Evolutionary conservation across 345 rosid genomes (phyloP).

Genomic region (Jatropha curcas): DNA sequence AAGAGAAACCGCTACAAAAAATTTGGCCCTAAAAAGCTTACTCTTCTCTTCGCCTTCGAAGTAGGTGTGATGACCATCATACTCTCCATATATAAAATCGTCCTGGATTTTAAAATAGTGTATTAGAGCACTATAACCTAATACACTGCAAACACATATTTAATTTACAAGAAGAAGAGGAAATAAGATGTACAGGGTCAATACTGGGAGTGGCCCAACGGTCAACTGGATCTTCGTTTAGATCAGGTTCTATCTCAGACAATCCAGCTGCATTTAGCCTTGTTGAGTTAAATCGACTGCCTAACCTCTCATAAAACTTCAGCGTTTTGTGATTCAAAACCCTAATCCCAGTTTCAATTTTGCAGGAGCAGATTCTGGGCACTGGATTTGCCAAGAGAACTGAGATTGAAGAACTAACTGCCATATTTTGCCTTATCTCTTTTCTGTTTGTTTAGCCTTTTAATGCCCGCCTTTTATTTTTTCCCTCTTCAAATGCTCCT

Average conservation of each 20-base stretch:
- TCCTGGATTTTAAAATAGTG: constrained; percentile 55
- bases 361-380: constrained; percentile 36
- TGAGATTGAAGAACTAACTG: constrained; percentile 39
- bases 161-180: not conserved
- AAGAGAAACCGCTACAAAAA: no score
- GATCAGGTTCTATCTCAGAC: constrained; percentile 77
- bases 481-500: constrained; percentile 1
- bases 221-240: constrained; percentile 79
- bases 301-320: constrained; percentile 19
- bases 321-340: constrained; percentile 21
- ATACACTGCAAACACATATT: not conserved
- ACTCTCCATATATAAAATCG: constrained; percentile 72
- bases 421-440: constrained; percentile 37
- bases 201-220: constrained; percentile 64
- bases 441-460: not conserved
- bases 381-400: constrained; percentile 44
- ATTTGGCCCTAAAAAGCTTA: not conserved
- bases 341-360: constrained; percentile 7
- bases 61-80: constrained; percentile 84
- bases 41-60: constrained; percentile 59
- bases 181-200: constrained; percentile 41
- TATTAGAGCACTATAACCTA: not conserved
- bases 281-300: constrained; percentile 26
- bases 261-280: constrained; percentile 59
- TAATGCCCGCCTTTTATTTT: constrained; percentile 14